Percentiles rank a stretch among this genome's conserved stretches.
Conservation (phyloP, 441 rosid genomes). For the Gossypium davidsonii region DNA sequence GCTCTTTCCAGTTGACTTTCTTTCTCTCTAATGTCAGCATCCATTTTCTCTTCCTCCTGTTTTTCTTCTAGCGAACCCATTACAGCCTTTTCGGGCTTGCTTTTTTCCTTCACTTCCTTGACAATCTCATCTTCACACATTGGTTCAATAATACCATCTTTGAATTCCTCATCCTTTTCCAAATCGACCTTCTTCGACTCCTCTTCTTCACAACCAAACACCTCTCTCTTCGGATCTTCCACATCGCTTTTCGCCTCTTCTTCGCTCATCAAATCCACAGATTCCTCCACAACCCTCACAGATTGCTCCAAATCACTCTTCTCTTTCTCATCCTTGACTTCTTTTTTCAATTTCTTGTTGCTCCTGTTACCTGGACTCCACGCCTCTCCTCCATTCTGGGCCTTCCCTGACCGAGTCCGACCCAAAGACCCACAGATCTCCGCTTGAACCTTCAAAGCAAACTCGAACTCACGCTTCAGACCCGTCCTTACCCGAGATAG, state of each 20-base stretch:
- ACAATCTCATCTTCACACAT: slow-evolving; percentile 17
- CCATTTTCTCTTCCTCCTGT: slow-evolving; percentile 1
- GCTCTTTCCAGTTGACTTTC: slow-evolving; percentile 6
- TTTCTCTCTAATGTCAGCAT: background rate
- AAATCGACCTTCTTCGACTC: slow-evolving; percentile 6
- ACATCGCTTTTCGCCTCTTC: slow-evolving; percentile 34
- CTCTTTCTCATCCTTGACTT: slow-evolving; percentile 23
- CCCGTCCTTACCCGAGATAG: slow-evolving; percentile 62
- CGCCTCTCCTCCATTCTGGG: slow-evolving; percentile 11
- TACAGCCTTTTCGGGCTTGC: background rate
- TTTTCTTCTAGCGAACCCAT: background rate
- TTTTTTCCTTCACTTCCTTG: background rate
- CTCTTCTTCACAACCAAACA: slow-evolving; percentile 15
- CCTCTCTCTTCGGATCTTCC: slow-evolving; percentile 48
- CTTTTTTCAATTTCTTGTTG: slow-evolving; percentile 30
- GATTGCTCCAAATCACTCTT: slow-evolving; percentile 13
- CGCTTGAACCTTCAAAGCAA: slow-evolving; percentile 65
- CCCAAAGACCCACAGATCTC: slow-evolving; percentile 77
- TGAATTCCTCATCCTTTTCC: slow-evolving; percentile 16
- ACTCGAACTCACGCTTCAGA: slow-evolving; percentile 77
- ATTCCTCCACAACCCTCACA: slow-evolving; percentile 11
- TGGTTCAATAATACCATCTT: slow-evolving; percentile 10
- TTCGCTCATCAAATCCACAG: slow-evolving; percentile 20
- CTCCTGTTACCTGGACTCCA: background rate
- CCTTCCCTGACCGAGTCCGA: slow-evolving; percentile 58